Base-by-base conservation (phyloP, 1,284 basidiomycete genomes). In the Rhodotorula sp. region DNA sequence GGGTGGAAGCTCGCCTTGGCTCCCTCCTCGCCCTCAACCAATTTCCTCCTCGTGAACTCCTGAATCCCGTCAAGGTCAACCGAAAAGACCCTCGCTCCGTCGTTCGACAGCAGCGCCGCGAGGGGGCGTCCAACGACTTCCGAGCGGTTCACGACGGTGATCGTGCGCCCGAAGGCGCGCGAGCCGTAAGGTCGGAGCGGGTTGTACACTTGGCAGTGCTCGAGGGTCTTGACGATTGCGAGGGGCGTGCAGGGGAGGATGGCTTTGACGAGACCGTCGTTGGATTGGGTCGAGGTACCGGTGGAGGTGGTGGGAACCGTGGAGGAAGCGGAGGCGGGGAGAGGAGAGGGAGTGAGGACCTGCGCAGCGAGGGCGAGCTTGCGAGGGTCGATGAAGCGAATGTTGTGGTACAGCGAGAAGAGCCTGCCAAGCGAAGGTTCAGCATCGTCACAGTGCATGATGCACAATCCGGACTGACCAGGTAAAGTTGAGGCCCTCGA, bases 171-270 rank as follows among this genome's bases (percentile, higher is more conserved):
- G 77, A 94, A 92, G 7, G 94, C 92, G 34, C 94, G 87, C 81
- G 97, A 94, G 28, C 95, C 95, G 80, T 97, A 98, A 1, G 90
- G 88, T 34, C 98, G 84, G 66, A 96, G 85, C 74, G 82, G 87
- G 81, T 97, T 97, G 83, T 99, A 99, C 22, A 97, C 92, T 20
- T 93, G 90, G 55, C 90, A 84, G 74, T 89, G 85, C 79, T 99
- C 95, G 40, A 99, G 84, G 71, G 88, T 92, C 82, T 99, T 99
- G 71, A 81, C 94, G 78, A 98, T 90, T 2, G 93, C 95, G 31
- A 99, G 86, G 0, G 95, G 94, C 2, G 95, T 99, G 81, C 95
- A 99, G 0, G 95, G 95, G 47, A 99, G 86, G 78, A 99, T 94
- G 22, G 92, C 94, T 81, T 95, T 95, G 77, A 92, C 90, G 70